Evolutionary conservation across 2,329 filamentous ascomycete species (phyloP).

Genomic region (Furcasterigmium furcatum): DNA sequence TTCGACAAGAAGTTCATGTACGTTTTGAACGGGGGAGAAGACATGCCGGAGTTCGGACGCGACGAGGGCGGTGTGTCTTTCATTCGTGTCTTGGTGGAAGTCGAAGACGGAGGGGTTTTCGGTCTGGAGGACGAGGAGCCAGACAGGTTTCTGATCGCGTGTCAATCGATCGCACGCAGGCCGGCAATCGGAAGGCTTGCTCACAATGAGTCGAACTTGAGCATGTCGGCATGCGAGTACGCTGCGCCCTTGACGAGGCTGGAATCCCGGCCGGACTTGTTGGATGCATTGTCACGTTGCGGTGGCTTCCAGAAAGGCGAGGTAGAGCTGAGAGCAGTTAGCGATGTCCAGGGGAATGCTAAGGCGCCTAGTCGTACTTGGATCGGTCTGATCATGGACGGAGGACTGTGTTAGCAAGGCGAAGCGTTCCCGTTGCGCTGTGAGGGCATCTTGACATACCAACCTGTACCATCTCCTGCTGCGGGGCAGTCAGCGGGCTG

Average conservation of each 20-base stretch:
- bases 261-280: constrained; percentile 56
- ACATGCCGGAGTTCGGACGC: constrained; percentile 45
- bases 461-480: constrained; percentile 99
- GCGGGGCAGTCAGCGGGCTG: constrained; percentile 31
- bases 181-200: constrained; percentile 14
- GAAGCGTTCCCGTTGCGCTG: constrained; percentile 1
- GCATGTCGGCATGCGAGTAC: constrained; percentile 93
- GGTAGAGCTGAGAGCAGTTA: constrained; percentile 58
- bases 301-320: constrained; percentile 85
- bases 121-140: constrained; percentile 59
- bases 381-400: constrained; percentile 48
- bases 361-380: constrained; percentile 46
- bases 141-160: constrained; percentile 50
- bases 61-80: constrained; percentile 53
- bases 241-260: constrained; percentile 85
- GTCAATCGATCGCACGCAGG: constrained; percentile 5
- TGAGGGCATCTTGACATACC: constrained; percentile 55
- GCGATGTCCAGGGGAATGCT: constrained; percentile 5
- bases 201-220: constrained; percentile 82
- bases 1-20: constrained; percentile 82
- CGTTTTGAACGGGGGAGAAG: constrained; percentile 65
- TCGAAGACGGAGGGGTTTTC: constrained; percentile 69
- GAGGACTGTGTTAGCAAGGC: constrained; percentile 15
- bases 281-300: constrained; percentile 48
- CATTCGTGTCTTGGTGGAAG: constrained; percentile 48